Evolutionary conservation across 805 yeast genomes (phyloP), one percentile per base, ranked within the genome.

Genomic region (Zygoascus ofunaensis): DNA sequence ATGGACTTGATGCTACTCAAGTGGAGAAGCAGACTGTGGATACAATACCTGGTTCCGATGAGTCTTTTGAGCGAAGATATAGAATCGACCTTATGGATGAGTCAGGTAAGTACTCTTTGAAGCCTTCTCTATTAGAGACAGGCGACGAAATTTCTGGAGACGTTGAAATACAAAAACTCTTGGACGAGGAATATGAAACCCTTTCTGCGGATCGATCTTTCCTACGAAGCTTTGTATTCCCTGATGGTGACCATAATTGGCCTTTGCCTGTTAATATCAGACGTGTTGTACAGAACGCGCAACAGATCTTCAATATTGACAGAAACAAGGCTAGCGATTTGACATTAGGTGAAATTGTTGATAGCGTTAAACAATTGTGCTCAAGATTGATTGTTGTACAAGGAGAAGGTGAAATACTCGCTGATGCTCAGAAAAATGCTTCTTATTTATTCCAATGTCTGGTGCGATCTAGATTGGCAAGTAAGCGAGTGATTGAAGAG

Each of bases 1-100:
- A 92, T 70, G 99, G 99, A 68, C 73, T 92, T 57, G 99, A 92
- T 72, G 98, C 95, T 59, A 84, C 97, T 23, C 94, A 89, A 61
- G 97, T 92, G 49, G 99, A 92, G 65, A 87, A 85, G 61, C 99
- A 92, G 68, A 77, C 95, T 8, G 77, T 92, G 46, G 98, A 92
- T 61, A 85, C 97, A 2, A 84, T 92, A 58, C 95, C 97, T 30
- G 97, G 97, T 14, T 82, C 95, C 10, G 86, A 85, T 62, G 79
- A 68, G 10, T 76, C 82, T 4, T 92, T 92, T 61, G 95, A 82
- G 54, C 74, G 72, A 58, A 79, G 89, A 50, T 92, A 85, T 69
- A 79, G 85, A 63, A 79, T 92, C 48, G 97, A 92, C 64, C 72
- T 92, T 37, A 77, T 90, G 74, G 41, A 26, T 5, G 85, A 78